Base-by-base conservation (phyloP, 352 stramenopile genomes). In the Discostella stelligera region DNA sequence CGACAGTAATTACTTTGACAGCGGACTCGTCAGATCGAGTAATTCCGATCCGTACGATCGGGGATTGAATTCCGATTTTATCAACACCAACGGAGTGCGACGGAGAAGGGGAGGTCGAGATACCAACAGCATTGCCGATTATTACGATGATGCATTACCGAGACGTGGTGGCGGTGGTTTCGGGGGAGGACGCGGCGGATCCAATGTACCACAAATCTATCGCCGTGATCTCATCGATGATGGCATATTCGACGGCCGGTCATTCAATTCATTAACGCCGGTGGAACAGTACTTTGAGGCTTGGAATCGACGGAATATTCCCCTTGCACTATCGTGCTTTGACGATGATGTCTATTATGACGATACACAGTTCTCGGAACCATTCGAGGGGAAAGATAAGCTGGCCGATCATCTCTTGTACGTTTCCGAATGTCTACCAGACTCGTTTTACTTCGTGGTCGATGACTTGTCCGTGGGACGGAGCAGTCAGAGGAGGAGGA, bases 241-340 rank as follows among this genome's bases (percentile, higher is more conserved):
- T 54, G 11, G 27, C n/a, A 54, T n/a, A 3, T 16, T 48, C 2
- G 55, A 48, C 10, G 55, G 55, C 2, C 55, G 55, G 1, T 63
- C 55, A 11, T 49, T 63, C 55, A 48, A 67, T 44, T 56, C 39
- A n/a, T 10, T 69, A 21, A 60, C 61, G 30, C 16, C 60, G 6
- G 83, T 87, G n/a, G 82, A 89, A 73, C 54, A 75, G 73, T 90
- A 92, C 68, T 92, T 87, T 73, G 69, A 82, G 20, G 84, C 84
- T 39, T 95, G 91, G 91, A 95, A 94, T 78, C 48, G 74, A 53
- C 80, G 89, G 14, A 84, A 94, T 70, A 92, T 94, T 58, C 71
- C 76, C 3, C 50, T 69, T n/a, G 91, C 89, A 25, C 53, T 84
- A 14, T 59, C 68, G 16, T 69, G 79, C 25, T 95, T 94, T 76